These are phyloP conservation scores for Microcyclospora pomicola DNA, from an alignment of 2,329 filamentous ascomycete species.

Conservation along the genomic window DNA sequence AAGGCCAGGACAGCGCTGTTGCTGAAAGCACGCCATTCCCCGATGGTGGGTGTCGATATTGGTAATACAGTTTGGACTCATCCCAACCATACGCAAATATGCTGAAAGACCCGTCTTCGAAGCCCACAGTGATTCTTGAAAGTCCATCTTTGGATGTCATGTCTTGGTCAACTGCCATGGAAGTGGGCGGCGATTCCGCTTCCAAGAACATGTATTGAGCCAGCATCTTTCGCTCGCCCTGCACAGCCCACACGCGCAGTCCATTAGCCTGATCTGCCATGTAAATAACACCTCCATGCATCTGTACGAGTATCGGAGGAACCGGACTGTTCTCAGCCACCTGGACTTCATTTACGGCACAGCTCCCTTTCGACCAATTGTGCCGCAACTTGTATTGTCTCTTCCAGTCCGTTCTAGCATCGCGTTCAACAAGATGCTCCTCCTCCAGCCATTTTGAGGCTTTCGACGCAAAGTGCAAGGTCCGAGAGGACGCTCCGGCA, in stretches of 20 bases:
- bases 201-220: slow-evolving; percentile 29
- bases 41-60: slow-evolving; percentile 48
- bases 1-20: slow-evolving; percentile 60
- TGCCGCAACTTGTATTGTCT: slow-evolving; percentile 74
- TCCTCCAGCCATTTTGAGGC: slow-evolving; percentile 50
- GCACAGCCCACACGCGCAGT: slow-evolving; percentile 65
- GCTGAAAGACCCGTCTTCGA: slow-evolving; percentile 55
- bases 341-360: slow-evolving; percentile 64
- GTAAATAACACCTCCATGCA: slow-evolving; percentile 62
- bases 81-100: slow-evolving; percentile 49
- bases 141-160: slow-evolving; percentile 11
- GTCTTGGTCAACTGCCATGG: slow-evolving; percentile 46
- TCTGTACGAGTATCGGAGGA: slow-evolving; percentile 57
- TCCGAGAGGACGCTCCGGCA: slow-evolving; percentile 22
- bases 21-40: slow-evolving; percentile 51
- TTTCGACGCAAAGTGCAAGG: slow-evolving; percentile 39
- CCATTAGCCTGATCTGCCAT: slow-evolving; percentile 59
- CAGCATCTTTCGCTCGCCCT: slow-evolving; percentile 42
- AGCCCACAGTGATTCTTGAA: slow-evolving; percentile 48
- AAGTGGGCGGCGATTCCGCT: slow-evolving; percentile 36
- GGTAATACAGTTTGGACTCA: slow-evolving; percentile 30
- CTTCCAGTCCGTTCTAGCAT: slow-evolving; percentile 60
- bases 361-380: slow-evolving; percentile 79
- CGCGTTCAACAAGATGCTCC: slow-evolving; percentile 39
- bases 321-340: slow-evolving; percentile 40